Evolutionary conservation across 2,329 filamentous ascomycete species (phyloP).

Genomic region (Pseudogymnoascus sp.): DNA sequence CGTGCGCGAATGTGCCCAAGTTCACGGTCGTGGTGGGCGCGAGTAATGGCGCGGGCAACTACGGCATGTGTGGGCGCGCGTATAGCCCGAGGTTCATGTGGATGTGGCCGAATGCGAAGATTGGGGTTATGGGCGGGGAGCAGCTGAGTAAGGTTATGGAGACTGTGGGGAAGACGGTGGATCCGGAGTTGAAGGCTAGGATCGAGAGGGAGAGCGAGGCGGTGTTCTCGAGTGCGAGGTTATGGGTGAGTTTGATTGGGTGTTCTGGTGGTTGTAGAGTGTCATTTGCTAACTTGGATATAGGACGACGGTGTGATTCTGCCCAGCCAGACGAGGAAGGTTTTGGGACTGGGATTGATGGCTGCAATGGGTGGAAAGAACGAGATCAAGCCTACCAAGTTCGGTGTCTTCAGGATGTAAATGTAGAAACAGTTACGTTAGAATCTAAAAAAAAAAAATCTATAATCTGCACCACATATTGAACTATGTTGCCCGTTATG

Average conservation of each 20-base stretch:
- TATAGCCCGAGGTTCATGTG: constrained; percentile 88
- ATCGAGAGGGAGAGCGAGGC: constrained; percentile 90
- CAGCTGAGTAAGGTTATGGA: constrained; percentile 91
- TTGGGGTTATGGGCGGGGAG: constrained; percentile 87
- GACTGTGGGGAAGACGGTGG: constrained; percentile 75
- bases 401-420: constrained; percentile 79
- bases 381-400: constrained; percentile 54
- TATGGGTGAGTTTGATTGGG: constrained; percentile 58
- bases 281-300: constrained; percentile 8
- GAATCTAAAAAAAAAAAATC: not conserved
- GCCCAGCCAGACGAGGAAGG: constrained; percentile 64
- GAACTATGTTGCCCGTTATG: not conserved
- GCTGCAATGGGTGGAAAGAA: constrained; percentile 63
- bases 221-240: constrained; percentile 73
- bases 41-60: constrained; percentile 90
- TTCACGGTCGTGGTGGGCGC: constrained; percentile 95
- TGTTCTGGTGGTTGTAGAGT: constrained; percentile 34
- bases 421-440: constrained; percentile 4
- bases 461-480: not conserved
- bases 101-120: constrained; percentile 97
- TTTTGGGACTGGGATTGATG: constrained; percentile 63
- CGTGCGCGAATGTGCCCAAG: constrained; percentile 89
- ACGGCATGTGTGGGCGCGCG: constrained; percentile 94
- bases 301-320: constrained; percentile 73
- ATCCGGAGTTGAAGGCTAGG: constrained; percentile 69